Evolutionary conservation across 2,329 filamentous ascomycete species (phyloP), one percentile per base, ranked within the genome.

Genomic region (Colletotrichum spinosum): DNA sequence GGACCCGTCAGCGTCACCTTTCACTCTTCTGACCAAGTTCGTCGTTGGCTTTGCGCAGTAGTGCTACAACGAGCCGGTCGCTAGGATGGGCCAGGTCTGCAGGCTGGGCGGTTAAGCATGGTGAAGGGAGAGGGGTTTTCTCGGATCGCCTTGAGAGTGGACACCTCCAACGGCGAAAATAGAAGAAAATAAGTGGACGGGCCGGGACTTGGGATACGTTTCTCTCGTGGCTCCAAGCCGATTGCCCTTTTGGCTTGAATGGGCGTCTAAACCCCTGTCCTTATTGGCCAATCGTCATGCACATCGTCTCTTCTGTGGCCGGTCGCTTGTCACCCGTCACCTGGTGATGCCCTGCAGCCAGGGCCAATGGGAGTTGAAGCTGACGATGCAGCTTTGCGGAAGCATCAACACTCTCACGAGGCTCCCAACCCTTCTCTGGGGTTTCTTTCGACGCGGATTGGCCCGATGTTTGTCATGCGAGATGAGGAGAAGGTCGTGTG

Each of bases 41-140:
- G 46, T 41, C 44, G 35, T 55, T 65, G 46, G 39, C 34, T 65
- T 66, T 25, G 25, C 25, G 25, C 25, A 25, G 25, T 25, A 53
- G 63, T 62, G 53, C 48, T 53, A 66, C 63, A 52, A 62, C 48
- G 48, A 62, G 53, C 34, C 54, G 63, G 63, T 37, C 52, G 58
- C 63, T 50, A 33, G 58, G 58, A 67, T 64, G 60, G 60, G 64
- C 64, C 60, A 55, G 49, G 44, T 63, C 49, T 59, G 64, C 60
- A 67, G 37, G 64, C 54, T 67, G 49, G 64, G 64, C 64, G 64
- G 64, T 65, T 67, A 67, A 67, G 64, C 64, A 67, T 65, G 59
- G 60, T 65, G 60, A 59, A 65, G 50, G 64, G 42, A 44, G 42
- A 54, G 58, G 62, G 63, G 63, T 53, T 63, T 52, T 38, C 38